Base-by-base conservation (phyloP, 352 stramenopile species). In the Thalassiosira mediterranea region DNA sequence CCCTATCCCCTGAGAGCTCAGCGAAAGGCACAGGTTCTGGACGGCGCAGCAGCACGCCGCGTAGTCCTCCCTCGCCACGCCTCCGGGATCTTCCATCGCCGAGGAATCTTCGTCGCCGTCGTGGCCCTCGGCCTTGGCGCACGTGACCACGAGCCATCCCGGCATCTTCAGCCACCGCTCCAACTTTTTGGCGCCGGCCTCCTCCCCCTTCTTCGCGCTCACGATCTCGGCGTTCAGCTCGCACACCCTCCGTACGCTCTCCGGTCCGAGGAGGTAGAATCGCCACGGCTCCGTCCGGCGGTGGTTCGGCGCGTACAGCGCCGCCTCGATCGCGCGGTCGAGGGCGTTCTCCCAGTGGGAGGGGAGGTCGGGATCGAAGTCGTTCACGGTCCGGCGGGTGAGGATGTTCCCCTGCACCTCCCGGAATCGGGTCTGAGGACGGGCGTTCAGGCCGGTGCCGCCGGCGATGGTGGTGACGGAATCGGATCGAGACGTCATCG, bases 71-170 rank as follows among this genome's bases (percentile, higher is more conserved):
- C 69, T 56, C 2, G 58, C 64, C 7, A 79, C 23, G n/a, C 72
- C 23, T 5, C 15, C 44, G 15, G 66, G 66, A 60, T 78, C 54
- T 15, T 57, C 44, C 66, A 78, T 74, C 3, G 46, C 32, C 21
- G 19, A 31, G 5, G 15, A 34, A 25, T 15, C 13, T 28, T 34
- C 19, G 26, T n/a, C 44, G n/a, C 46, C 42, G 48, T 77, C 32
- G 21, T 26, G 44, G 7, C 5, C 31, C 1, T 59, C 25, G 13
- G 52, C 26, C 25, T 23, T 64, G 2, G 19, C 15, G 44, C 66
- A 83, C 10, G 79, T 83, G 0, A 87, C 79, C 3, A 87, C 79
- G 21, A 87, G 29, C 79, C 79, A 87, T 46, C 76, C 76, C 10
- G 71, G 72, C 57, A 87, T 84, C 49, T 58, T 4, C 15, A 68